Evolutionary conservation across 1,139 yeast genomes (phyloP).

Genomic region (Saccharomycopsis hybrid): DNA sequence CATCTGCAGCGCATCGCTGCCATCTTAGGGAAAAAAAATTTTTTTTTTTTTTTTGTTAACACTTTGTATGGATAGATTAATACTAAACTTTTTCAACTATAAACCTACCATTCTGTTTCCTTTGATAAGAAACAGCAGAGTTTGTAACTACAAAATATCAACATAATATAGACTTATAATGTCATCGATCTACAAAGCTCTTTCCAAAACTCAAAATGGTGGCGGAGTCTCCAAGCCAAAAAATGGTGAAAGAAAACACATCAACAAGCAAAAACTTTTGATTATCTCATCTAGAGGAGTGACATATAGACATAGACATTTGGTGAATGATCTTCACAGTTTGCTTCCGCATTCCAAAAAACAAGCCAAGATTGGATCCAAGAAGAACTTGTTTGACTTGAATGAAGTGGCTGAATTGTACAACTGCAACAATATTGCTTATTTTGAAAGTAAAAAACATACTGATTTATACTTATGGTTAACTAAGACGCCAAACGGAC

Average conservation of each 20-base stretch:
- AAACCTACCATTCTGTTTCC: no score
- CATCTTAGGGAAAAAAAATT: no score
- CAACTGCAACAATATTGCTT: constrained; percentile 92
- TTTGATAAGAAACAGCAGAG: no score
- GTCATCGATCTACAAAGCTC: constrained; percentile 67
- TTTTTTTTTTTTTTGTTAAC: no score
- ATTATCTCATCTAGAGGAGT: constrained; percentile 93
- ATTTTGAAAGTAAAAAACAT: constrained; percentile 95
- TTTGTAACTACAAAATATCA: no score
- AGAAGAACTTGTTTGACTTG: constrained; percentile 79
- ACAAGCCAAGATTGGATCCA: constrained; percentile 93
- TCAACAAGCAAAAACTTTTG: constrained; percentile 75
- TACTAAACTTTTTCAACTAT: no score
- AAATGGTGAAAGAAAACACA: constrained; percentile 38
- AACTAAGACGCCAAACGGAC: constrained; percentile 97
- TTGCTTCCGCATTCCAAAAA: constrained; percentile 93
- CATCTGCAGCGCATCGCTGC: no score
- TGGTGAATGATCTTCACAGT: constrained; percentile 72
- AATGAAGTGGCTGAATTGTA: constrained; percentile 95
- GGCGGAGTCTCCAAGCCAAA: constrained; percentile 29
- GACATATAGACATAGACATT: constrained; percentile 90
- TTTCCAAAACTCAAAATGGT: constrained; percentile 44
- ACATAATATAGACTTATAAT: constrained; percentile 27
- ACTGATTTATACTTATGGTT: constrained; percentile 93
- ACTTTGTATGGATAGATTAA: no score